Evolutionary conservation across 495 filamentous ascomycete genomes (phyloP), one percentile per base, ranked within the genome.

Genomic region (Rusavskia elegans): DNA sequence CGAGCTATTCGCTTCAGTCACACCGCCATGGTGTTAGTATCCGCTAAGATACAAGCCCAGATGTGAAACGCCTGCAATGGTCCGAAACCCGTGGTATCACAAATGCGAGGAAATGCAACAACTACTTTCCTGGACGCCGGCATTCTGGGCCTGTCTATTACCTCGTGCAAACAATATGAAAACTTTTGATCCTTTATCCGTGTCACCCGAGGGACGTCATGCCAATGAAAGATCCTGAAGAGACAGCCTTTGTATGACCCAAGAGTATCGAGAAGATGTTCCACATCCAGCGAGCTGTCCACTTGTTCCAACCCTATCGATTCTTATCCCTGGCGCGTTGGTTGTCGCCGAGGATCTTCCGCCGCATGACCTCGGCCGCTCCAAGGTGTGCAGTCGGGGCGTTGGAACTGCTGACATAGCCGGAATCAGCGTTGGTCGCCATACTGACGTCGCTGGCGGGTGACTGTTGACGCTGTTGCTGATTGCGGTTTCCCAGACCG

Each of bases 291-390:
- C 21, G 23, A 29, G 8, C 11, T 9, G 23, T 19, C 39, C 39
- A 14, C 44, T 46, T 46, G 44, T 13, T 29, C 23, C 3, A 13
- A 20, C 14, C 44, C 23, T 23, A 46, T 29, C 44, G 44, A 13
- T 46, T 27, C 17, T 23, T 29, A 19, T 29, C 23, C 14, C 23
- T 7, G 19, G 14, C 20, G 9, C 44, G 44, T 46, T 17, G 44
- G 5, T 46, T 46, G 8, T 44, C 49, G 14, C 58, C 58, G 27
- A 61, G 30, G 27, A 62, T 59, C 55, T 62, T 62, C 50, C 54
- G 40, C 42, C 53, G 53, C 54, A 62, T 35, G 5, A 51, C 49
- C 50, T 62, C 54, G 8, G 59, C 59, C 38, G 59, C 59, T 25
- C 59, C 59, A 16, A 59, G 42, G 21, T 51, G 54, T 38, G 49